These are phyloP conservation scores for Aegilops longissima DNA, from an alignment of 176 grass and related monocot genomes.

Conservation along the genomic window DNA sequence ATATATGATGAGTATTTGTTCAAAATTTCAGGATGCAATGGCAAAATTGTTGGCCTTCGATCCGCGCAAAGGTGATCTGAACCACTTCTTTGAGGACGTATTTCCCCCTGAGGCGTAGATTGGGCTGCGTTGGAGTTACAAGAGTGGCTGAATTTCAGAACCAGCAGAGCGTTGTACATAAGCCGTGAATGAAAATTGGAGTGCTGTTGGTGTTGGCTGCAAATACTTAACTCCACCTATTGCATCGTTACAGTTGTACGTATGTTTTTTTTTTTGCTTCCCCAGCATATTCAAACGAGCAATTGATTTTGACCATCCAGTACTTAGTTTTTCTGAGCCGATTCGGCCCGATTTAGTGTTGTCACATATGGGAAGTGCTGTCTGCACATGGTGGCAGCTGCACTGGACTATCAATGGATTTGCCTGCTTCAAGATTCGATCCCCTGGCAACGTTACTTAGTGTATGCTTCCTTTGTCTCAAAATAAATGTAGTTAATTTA, in stretches of 20 bases:
- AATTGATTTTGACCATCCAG: no score
- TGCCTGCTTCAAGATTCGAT: no score
- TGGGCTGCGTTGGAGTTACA: not conserved
- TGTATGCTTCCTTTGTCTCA: no score
- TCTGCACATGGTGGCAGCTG: no score
- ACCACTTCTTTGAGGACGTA: slow-evolving; percentile 61
- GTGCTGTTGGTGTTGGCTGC: not conserved
- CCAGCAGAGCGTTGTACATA: not conserved
- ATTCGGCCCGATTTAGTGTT: no score
- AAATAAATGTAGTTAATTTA: no score
- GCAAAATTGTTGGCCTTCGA: slow-evolving; percentile 73
- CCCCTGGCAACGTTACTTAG: no score
- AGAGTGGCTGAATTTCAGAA: not conserved
- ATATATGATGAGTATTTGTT: not conserved
- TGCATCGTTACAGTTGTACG: not conserved
- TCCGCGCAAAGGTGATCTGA: slow-evolving; percentile 55
- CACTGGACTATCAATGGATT: no score
- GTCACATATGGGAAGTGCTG: no score
- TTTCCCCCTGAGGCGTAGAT: slow-evolving; percentile 29
- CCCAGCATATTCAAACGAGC: no score
- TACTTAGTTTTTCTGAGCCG: no score
- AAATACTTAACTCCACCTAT: not conserved
- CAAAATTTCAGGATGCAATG: slow-evolving; percentile 59
- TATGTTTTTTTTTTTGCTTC: not conserved
- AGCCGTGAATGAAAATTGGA: not conserved